Conservation (phyloP, 305 asterid genomes). For the Rubia balearica region DNA sequence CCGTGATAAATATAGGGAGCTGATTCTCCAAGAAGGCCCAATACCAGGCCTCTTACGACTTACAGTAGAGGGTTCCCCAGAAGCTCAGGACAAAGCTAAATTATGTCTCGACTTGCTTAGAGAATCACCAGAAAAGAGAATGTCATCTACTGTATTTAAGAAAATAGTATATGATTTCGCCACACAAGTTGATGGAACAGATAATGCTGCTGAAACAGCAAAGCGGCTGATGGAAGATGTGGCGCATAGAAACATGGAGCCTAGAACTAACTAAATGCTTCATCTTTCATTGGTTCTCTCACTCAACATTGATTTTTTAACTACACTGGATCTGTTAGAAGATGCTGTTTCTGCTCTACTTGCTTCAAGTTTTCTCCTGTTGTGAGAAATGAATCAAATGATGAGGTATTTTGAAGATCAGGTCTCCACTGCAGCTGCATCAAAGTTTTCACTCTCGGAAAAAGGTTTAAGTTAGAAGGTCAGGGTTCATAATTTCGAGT, state of each 20-base stretch:
- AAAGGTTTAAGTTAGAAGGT: neutral
- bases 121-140: conserved; percentile 42
- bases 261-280: conserved; percentile 30
- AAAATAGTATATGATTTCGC: conserved; percentile 68
- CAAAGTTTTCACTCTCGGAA: conserved; percentile 12
- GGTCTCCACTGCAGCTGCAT: neutral
- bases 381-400: neutral
- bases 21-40: conserved; percentile 79
- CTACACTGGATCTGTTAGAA: conserved; percentile 9
- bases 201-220: conserved; percentile 72
- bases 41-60: conserved; percentile 81
- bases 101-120: conserved; percentile 72
- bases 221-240: conserved; percentile 65
- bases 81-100: conserved; percentile 64
- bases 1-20: conserved; percentile 63
- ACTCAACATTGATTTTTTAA: conserved; percentile 19
- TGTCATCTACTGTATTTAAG: conserved; percentile 55
- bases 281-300: conserved; percentile 26
- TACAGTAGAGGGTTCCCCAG: conserved; percentile 73
- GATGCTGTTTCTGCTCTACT: conserved; percentile 9
- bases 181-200: conserved; percentile 60
- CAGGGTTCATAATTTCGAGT: neutral
- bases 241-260: conserved; percentile 65
- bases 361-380: conserved; percentile 12
- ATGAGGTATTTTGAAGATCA: neutral